phyloP scores from a whole-genome alignment of 2,329 filamentous ascomycete species.

The Rugonectria rugulosa region DNA sequence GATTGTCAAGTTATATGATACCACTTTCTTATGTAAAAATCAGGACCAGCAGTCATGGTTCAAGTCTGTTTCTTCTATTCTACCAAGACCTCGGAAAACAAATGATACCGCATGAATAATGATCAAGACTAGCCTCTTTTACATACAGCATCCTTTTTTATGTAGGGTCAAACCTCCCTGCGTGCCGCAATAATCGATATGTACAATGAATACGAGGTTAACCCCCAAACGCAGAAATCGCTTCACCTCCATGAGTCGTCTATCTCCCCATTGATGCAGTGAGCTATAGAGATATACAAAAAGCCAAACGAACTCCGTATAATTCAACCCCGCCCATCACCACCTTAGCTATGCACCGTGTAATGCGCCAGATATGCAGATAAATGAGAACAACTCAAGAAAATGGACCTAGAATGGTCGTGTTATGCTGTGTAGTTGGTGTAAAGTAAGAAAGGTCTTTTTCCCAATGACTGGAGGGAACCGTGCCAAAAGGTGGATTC shows the following conservation, averaged over 20 bases:
- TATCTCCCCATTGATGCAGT: no score
- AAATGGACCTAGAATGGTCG: not conserved
- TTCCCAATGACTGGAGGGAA: no score
- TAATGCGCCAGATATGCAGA: slow-evolving; percentile 40
- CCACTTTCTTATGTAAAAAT: slow-evolving; percentile 11
- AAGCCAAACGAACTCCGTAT: slow-evolving; percentile 33
- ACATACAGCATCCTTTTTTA: slow-evolving; percentile 12
- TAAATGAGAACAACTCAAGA: slow-evolving; percentile 28
- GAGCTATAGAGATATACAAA: slow-evolving; percentile 8
- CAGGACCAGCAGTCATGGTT: no score
- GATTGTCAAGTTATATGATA: slow-evolving; percentile 18
- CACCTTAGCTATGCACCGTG: slow-evolving; percentile 35
- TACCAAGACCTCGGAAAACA: not conserved
- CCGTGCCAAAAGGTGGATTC: no score
- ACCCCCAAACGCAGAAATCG: not conserved
- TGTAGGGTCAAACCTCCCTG: slow-evolving; percentile 17
- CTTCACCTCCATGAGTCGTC: not conserved
- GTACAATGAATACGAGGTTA: slow-evolving; percentile 8
- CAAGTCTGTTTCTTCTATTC: no score
- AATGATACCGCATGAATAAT: not conserved
- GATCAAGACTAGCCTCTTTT: not conserved
- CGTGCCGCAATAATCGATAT: slow-evolving; percentile 14
- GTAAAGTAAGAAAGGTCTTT: no score
- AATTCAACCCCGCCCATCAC: slow-evolving; percentile 33
- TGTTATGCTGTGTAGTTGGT: no score